These are phyloP conservation scores for Saturnispora sekii DNA, from an alignment of 805 yeast genomes.

Conservation along the genomic window DNA sequence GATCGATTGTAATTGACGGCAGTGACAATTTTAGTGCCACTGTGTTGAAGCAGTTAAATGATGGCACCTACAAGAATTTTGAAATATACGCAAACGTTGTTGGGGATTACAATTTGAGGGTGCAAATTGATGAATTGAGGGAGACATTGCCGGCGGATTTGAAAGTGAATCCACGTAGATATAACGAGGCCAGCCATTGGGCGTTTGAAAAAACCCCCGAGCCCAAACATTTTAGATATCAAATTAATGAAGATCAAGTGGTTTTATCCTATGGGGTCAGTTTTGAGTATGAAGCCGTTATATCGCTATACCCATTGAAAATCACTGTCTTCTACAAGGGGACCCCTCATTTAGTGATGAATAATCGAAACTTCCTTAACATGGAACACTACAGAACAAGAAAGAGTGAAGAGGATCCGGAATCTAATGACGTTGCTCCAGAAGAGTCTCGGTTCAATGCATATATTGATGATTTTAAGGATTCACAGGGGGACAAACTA, in stretches of 20 bases:
- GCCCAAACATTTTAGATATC: slow-evolving; percentile 18
- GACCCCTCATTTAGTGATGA: slow-evolving; percentile 43
- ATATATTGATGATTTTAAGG: slow-evolving; percentile 64
- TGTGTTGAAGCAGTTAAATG: slow-evolving; percentile 36
- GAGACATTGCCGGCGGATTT: slow-evolving; percentile 16
- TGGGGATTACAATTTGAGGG: slow-evolving; percentile 47
- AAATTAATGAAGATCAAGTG: slow-evolving; percentile 16
- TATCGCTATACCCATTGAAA: slow-evolving; percentile 41
- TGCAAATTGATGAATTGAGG: slow-evolving; percentile 56
- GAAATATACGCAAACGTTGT: slow-evolving; percentile 52
- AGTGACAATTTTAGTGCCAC: slow-evolving; percentile 33
- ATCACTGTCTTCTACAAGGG: slow-evolving; percentile 39
- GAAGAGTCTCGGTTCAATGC: slow-evolving; percentile 58
- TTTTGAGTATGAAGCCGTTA: slow-evolving; percentile 31
- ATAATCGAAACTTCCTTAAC: slow-evolving; percentile 63
- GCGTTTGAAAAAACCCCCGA: slow-evolving; percentile 32
- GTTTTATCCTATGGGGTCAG: slow-evolving; percentile 28
- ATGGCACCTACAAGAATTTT: slow-evolving; percentile 33
- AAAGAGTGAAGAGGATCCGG: slow-evolving; percentile 29
- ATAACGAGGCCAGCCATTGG: slow-evolving; percentile 50
- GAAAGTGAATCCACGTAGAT: slow-evolving; percentile 36
- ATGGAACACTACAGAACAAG: slow-evolving; percentile 67
- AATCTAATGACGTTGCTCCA: slow-evolving; percentile 34
- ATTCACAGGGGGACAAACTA: slow-evolving; percentile 51
- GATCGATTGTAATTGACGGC: slow-evolving; percentile 24